phyloP scores from a whole-genome alignment of 495 filamentous ascomycete genomes.

The Aspergillus carlsbadensis region DNA sequence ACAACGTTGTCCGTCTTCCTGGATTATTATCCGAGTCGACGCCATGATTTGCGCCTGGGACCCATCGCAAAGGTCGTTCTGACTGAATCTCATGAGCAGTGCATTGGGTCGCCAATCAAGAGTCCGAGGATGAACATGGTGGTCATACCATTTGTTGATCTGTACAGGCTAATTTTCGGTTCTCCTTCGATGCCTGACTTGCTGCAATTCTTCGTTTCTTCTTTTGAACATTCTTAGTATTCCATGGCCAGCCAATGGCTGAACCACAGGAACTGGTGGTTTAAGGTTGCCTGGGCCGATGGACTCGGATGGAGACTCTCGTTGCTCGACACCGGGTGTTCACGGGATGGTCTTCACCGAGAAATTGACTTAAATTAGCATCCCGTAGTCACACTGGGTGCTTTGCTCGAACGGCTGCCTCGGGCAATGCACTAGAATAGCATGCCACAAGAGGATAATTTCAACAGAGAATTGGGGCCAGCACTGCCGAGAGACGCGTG shows the following conservation, averaged over 20 bases:
- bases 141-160: conserved; percentile 1
- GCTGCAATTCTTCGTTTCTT: conserved; percentile 7
- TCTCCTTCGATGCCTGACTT: background rate
- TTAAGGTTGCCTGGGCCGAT: conserved; percentile 12
- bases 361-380: background rate
- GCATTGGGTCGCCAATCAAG: conserved; percentile 8
- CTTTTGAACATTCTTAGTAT: background rate
- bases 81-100: conserved; percentile 1
- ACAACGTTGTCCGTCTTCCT: background rate
- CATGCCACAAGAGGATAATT: background rate
- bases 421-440: background rate
- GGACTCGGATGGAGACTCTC: background rate
- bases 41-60: conserved; percentile 3
- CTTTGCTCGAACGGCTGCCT: too few relatives aligned
- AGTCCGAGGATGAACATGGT: background rate
- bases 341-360: conserved; percentile 9
- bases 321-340: conserved; percentile 2
- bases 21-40: conserved; percentile 1
- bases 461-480: background rate
- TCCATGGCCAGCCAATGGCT: background rate
- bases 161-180: conserved; percentile 3
- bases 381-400: background rate
- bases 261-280: background rate
- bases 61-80: background rate
- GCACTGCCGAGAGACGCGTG: background rate